These are phyloP conservation scores for Galerina marginata DNA, from an alignment of 768 basidiomycete species.

Conservation along the genomic window DNA sequence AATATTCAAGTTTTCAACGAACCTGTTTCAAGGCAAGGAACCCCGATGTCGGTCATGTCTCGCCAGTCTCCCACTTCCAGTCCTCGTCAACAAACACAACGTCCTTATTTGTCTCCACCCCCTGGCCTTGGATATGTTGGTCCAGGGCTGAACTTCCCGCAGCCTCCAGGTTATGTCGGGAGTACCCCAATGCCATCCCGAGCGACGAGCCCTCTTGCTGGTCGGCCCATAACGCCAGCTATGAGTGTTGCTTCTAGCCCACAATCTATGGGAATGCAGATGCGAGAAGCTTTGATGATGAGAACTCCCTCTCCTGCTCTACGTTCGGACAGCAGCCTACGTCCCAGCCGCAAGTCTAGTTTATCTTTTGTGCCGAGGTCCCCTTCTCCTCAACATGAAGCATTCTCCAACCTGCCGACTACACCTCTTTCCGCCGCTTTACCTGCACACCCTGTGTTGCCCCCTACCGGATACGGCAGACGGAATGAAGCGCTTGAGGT, in stretches of 20 bases:
- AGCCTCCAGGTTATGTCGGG: slow-evolving; percentile 11
- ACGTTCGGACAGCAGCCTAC: not conserved
- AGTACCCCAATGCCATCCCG: slow-evolving; percentile 4
- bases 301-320: slow-evolving; percentile 14
- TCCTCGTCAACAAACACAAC: slow-evolving; percentile 4
- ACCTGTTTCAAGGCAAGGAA: slow-evolving; percentile 22
- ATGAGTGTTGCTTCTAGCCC: not conserved
- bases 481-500: not conserved
- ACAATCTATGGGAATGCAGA: slow-evolving; percentile 3
- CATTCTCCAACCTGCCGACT: slow-evolving; percentile 25
- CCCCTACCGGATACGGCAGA: slow-evolving; percentile 8
- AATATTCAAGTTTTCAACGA: slow-evolving; percentile 8
- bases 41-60: slow-evolving; percentile 17
- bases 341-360: slow-evolving; percentile 12
- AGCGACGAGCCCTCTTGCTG: slow-evolving; percentile 12
- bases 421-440: slow-evolving; percentile 29
- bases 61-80: slow-evolving; percentile 10
- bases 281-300: slow-evolving; percentile 6
- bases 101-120: slow-evolving; percentile 6
- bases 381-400: slow-evolving; percentile 26
- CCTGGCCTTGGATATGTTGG: slow-evolving; percentile 15
- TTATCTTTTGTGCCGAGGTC: slow-evolving; percentile 31
- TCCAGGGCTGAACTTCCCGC: slow-evolving; percentile 16
- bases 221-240: slow-evolving; percentile 1
- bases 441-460: slow-evolving; percentile 29